These are phyloP conservation scores for Talaromyces amestolkiae DNA, from an alignment of 2,329 filamentous ascomycete species.

Conservation along the genomic window DNA sequence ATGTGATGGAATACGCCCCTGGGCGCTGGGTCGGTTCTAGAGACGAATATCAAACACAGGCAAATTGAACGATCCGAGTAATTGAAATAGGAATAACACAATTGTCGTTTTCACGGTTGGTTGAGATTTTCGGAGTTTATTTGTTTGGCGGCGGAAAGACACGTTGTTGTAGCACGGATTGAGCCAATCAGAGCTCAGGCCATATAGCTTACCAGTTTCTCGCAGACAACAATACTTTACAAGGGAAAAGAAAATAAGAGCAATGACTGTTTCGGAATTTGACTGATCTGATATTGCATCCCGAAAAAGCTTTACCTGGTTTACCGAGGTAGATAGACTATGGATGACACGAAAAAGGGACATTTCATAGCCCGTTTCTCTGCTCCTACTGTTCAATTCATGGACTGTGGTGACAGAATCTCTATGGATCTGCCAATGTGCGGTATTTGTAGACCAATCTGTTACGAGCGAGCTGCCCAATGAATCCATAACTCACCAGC, in stretches of 20 bases:
- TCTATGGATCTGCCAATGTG: background rate
- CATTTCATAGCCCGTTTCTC: background rate
- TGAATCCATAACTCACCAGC: background rate
- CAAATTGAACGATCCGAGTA: background rate
- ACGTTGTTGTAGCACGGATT: slow-evolving; percentile 5
- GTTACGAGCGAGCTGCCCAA: background rate
- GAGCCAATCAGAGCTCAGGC: slow-evolving; percentile 3
- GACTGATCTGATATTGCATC: background rate
- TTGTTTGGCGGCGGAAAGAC: slow-evolving; percentile 5
- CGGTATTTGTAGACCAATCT: background rate
- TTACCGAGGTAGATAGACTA: background rate
- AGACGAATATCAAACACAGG: background rate
- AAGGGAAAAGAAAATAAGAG: too few species aligned
- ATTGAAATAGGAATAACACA: background rate
- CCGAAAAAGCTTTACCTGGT: background rate
- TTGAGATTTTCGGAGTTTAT: background rate
- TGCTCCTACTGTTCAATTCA: background rate
- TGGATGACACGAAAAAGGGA: background rate
- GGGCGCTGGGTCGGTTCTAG: background rate
- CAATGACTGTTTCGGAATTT: too few species aligned
- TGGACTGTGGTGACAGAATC: background rate
- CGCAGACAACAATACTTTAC: background rate
- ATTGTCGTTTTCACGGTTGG: background rate
- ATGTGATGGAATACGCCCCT: background rate
- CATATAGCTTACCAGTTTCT: background rate